Evolutionary conservation across 2,329 filamentous ascomycete genomes (phyloP), one percentile per base, ranked within the genome.

Genomic region (Cladosporium phlei): DNA sequence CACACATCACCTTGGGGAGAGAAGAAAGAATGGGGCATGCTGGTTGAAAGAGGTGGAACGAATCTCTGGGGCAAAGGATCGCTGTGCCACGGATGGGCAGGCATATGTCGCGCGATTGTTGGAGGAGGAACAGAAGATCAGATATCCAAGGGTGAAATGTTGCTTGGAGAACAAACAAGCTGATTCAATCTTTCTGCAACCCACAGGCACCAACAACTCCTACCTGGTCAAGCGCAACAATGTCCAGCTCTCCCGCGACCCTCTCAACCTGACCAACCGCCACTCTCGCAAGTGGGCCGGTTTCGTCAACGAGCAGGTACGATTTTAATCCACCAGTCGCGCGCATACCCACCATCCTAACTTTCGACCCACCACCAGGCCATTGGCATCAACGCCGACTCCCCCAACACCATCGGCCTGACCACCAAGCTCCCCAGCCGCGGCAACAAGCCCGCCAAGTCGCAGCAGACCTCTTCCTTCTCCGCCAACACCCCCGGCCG

Each of bases 281-380:
- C 85, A 95, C 79, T 83, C 80, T 63, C 86, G 88, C 77, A 97
- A 95, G 88, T 81, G 95, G 73, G 87, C 87, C 64, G 93, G 93
- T 66, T 94, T 89, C 73, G 82, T 88, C 73, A 95, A 95, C 78
- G 80, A 84, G 70, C 93, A 95, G 86, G 88, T 93, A 85, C 63
- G 55, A 29, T 16, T 11, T 17, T 30, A 27, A 40, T n/a, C n/a
- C 12, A 24, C 16, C 3, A 19, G 16, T 12, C 22, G 14, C 22
- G 19, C 25, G 32, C 16, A 34, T 40, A 42, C 39, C 45, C 38
- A 48, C 44, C 28, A 38, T 25, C 34, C 32, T 48, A 30, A 39
- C 39, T 39, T 38, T 19, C 17, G 19, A 14, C 11, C 20, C 16
- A 28, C 34, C 37, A 40, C 37, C 50, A 91, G 88, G 90, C 93